These are phyloP conservation scores for Bipolaris bicolor DNA, from an alignment of 2,329 filamentous ascomycete species.

Conservation along the genomic window DNA sequence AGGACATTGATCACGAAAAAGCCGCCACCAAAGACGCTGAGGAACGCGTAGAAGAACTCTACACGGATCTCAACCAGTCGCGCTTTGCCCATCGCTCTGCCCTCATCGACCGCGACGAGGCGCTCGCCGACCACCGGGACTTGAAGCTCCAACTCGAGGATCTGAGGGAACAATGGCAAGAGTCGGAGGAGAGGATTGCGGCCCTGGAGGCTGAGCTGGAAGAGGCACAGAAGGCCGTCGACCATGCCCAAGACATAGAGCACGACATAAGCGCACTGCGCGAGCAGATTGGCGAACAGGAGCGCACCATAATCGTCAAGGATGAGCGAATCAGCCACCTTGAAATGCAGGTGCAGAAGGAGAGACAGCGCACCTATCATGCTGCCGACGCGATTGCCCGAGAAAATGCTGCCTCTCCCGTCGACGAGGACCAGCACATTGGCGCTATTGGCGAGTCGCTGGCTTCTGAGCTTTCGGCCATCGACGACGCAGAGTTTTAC, in stretches of 20 bases:
- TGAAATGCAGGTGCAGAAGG: slow-evolving; percentile 29
- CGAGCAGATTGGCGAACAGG: slow-evolving; percentile 11
- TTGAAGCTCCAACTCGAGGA: slow-evolving; percentile 17
- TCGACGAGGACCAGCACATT: slow-evolving; percentile 11
- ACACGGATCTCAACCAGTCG: slow-evolving; percentile 3
- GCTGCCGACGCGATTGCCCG: slow-evolving; percentile 16
- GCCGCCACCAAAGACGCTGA: slow-evolving; percentile 3
- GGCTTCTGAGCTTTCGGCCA: slow-evolving; percentile 20
- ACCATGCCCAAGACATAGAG: slow-evolving; percentile 14
- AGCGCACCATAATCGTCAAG: slow-evolving; percentile 29
- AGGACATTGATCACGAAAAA: background rate
- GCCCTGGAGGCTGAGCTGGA: slow-evolving; percentile 22
- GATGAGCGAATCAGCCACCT: slow-evolving; percentile 34
- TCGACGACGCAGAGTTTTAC: slow-evolving; percentile 13
- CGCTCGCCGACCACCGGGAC: slow-evolving; percentile 5
- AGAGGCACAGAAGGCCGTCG: slow-evolving; percentile 8
- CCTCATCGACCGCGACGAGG: slow-evolving; percentile 2
- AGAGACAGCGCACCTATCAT: slow-evolving; percentile 16
- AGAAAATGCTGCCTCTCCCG: slow-evolving; percentile 20
- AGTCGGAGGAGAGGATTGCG: slow-evolving; percentile 9
- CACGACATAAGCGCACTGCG: slow-evolving; percentile 20
- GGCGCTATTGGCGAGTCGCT: slow-evolving; percentile 19
- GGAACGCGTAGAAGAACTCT: background rate
- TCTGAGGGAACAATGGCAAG: slow-evolving; percentile 19
- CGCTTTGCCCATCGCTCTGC: slow-evolving; percentile 1